These are phyloP conservation scores for Cladobotryum mycophilum DNA, from an alignment of 2,329 filamentous ascomycete genomes.

Conservation along the genomic window DNA sequence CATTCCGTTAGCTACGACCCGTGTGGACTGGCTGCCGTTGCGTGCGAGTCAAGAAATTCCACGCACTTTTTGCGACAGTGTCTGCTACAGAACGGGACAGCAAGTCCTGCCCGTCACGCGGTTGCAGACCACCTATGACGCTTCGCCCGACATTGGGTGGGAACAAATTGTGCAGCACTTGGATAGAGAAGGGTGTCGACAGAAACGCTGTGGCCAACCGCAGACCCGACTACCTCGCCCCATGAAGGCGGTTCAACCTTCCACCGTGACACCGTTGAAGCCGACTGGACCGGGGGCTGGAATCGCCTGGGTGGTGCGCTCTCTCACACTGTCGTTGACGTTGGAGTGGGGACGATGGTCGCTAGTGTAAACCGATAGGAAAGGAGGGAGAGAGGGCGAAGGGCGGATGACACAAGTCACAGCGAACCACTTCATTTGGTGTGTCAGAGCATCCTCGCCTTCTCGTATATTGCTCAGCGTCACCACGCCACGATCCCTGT, in stretches of 20 bases:
- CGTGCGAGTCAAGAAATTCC: conserved; percentile 7
- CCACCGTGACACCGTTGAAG: conserved; percentile 13
- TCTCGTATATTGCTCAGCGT: conserved; percentile 46
- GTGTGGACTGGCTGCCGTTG: not conserved
- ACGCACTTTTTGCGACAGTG: not conserved
- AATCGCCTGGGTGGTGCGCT: conserved; percentile 11
- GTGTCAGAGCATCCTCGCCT: conserved; percentile 45
- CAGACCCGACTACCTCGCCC: conserved; percentile 13
- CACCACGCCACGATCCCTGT: conserved; percentile 33
- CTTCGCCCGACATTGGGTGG: conserved; percentile 7
- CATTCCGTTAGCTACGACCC: conserved; percentile 5
- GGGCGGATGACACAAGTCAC: conserved; percentile 23
- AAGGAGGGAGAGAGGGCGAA: conserved; percentile 16
- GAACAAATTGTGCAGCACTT: not conserved
- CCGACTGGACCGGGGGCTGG: conserved; percentile 13
- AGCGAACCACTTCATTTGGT: conserved; percentile 38
- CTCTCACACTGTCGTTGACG: conserved; percentile 10
- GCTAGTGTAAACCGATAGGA: conserved; percentile 24
- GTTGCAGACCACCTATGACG: conserved; percentile 8
- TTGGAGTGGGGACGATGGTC: conserved; percentile 16
- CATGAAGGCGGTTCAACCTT: conserved; percentile 12
- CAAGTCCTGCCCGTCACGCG: conserved; percentile 11
- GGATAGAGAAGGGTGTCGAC: conserved; percentile 5
- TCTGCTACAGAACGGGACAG: not conserved
- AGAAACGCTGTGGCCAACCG: conserved; percentile 11